Conservation (phyloP, 2,329 filamentous ascomycete genomes). For the Diaporthe caulivora region DNA sequence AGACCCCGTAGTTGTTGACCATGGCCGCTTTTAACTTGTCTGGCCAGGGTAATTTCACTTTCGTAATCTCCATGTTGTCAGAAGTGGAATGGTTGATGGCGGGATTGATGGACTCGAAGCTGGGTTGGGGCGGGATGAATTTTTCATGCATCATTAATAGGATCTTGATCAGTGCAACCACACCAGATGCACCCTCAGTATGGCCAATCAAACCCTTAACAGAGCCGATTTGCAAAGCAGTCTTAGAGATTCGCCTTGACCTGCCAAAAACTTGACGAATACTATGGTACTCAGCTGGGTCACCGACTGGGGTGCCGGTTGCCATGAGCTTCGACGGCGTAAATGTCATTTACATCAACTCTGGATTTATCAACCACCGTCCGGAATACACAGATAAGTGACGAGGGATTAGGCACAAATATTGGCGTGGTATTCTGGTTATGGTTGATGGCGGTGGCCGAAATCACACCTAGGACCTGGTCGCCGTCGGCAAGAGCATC, state of each 20-base stretch:
- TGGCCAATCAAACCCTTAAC: conserved; percentile 57
- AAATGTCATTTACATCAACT: conserved; percentile 43
- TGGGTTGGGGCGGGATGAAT: conserved; percentile 59
- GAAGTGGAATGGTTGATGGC: conserved; percentile 50
- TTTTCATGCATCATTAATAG: conserved; percentile 58
- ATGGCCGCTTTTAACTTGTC: conserved; percentile 42
- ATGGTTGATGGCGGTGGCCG: conserved; percentile 53
- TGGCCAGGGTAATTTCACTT: background rate
- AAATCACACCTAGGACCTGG: conserved; percentile 54
- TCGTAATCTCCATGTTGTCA: conserved; percentile 39
- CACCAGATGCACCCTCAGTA: conserved; percentile 57
- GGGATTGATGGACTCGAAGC: conserved; percentile 57
- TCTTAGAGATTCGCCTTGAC: too few species aligned
- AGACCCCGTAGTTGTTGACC: conserved; percentile 54
- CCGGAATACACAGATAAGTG: conserved; percentile 47
- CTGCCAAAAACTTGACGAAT: conserved; percentile 46
- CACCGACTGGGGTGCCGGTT: conserved; percentile 57
- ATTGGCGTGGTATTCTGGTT: conserved; percentile 52
- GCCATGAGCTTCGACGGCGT: conserved; percentile 55
- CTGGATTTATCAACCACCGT: conserved; percentile 45
- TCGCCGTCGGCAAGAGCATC: conserved; percentile 62
- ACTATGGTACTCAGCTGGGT: conserved; percentile 49
- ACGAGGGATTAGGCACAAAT: conserved; percentile 43
- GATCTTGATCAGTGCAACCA: conserved; percentile 55
- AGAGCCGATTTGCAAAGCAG: background rate